Evolutionary conservation across 164 flowering plant species (phyloP), one percentile per base, ranked within the genome.

Genomic region (Annona cherimola): DNA sequence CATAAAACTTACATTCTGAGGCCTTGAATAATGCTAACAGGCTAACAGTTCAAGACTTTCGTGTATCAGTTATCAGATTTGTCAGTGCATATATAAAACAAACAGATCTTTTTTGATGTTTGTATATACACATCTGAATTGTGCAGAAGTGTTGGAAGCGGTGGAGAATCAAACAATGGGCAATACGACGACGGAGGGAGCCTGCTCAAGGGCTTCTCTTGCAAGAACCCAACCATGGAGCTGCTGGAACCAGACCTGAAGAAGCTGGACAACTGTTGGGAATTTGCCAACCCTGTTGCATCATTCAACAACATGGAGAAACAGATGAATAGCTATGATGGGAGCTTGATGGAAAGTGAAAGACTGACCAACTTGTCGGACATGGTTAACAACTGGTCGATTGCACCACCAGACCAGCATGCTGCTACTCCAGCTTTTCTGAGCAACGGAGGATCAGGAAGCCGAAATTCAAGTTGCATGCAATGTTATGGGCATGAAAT

Each of bases 191-290:
- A 69, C 16, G 84, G 82, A 55, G 89, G 83, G 66, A 83, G 83
- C 72, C 77, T 86, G 68, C 76, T 80, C 3, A 80, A 79, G 42
- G 79, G 75, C 18, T 67, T 83, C 0, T 79, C 89, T n/a, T 83
- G 81, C 14, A 85, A 84, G 74, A 84, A 63, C 54, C 70, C 79
- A 18, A 69, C 87, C 3, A 64, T 68, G 3, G 81, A 74, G 45
- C 76, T 82, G 73, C 83, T 82, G 20, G 90, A 86, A 50, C 84
- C 92, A 0, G 79, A 82, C 84, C 76, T 83, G 78, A 85, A 84
- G 77, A 85, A 85, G 73, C 46, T 82, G 67, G 86, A 84, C 63
- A 78, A 71, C 70, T 40, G 80, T 45, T 83, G 90, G 88, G 86
- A 86, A 19, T 80, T 78, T 73, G 57, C 82, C 6, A 81, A 57